These are phyloP conservation scores for Nicotiana sylvestris DNA, from an alignment of 257 asterid species.

Conservation along the genomic window DNA sequence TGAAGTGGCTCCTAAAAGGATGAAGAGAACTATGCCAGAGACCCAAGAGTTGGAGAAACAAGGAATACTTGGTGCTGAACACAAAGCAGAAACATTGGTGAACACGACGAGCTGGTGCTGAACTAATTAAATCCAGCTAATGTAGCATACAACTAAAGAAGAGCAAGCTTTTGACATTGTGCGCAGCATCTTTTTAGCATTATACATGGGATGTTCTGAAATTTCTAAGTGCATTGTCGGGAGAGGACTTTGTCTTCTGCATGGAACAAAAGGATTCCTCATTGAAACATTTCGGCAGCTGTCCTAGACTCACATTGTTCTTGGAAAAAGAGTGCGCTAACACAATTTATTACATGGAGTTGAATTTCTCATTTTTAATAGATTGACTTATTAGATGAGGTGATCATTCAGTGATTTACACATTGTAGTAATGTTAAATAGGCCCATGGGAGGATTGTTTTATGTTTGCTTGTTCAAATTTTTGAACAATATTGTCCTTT, in stretches of 20 bases:
- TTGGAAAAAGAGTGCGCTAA: not conserved
- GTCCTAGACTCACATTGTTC: not conserved
- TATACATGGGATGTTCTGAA: not conserved
- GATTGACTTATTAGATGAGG: too few relatives aligned
- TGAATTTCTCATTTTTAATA: too few relatives aligned
- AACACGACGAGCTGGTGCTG: constrained; percentile 11
- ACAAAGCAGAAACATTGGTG: constrained; percentile 21
- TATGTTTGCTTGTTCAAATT: too few relatives aligned
- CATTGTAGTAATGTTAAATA: too few relatives aligned
- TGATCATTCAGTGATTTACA: too few relatives aligned
- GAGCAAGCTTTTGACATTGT: not conserved
- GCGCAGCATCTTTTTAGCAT: not conserved
- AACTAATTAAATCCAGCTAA: not conserved
- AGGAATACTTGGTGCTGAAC: constrained; percentile 6
- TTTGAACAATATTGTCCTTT: too few relatives aligned
- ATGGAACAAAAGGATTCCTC: not conserved
- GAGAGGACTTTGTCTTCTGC: not conserved
- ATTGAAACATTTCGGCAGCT: not conserved
- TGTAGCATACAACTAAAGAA: not conserved
- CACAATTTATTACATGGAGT: too few relatives aligned
- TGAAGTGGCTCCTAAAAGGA: not conserved
- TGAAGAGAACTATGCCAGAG: constrained; percentile 1
- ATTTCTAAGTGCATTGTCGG: not conserved
- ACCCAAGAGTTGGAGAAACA: not conserved
- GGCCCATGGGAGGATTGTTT: too few relatives aligned